phyloP scores from a whole-genome alignment of 805 yeast species.

The Candida broadrunensis region DNA sequence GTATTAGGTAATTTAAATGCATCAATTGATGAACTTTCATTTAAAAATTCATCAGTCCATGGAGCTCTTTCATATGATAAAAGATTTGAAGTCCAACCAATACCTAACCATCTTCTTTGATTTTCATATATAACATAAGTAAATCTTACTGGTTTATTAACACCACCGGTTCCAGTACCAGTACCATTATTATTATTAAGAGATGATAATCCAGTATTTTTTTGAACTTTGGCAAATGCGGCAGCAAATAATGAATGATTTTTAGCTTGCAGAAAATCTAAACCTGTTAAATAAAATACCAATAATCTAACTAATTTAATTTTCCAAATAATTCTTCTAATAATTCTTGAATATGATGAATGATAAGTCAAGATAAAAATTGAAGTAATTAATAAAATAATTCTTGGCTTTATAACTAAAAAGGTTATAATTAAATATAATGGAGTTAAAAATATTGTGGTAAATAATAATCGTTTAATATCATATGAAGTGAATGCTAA shows the following conservation, averaged over 20 bases:
- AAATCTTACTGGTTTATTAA: constrained; percentile 61
- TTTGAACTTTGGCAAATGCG: constrained; percentile 52
- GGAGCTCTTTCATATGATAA: constrained; percentile 91
- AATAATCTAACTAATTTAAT: constrained; percentile 66
- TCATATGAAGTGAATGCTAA: constrained; percentile 75
- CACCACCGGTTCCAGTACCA: constrained; percentile 6
- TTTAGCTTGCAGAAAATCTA: constrained; percentile 58
- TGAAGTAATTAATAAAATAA: constrained; percentile 58
- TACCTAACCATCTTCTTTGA: constrained; percentile 95
- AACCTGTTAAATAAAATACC: constrained; percentile 82
- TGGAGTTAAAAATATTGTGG: constrained; percentile 85
- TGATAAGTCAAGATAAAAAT: constrained; percentile 73
- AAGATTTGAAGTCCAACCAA: constrained; percentile 95
- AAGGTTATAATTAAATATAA: constrained; percentile 68
- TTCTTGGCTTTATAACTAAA: constrained; percentile 69
- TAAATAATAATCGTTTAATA: constrained; percentile 72
- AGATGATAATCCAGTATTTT: constrained; percentile 20
- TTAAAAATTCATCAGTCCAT: constrained; percentile 95
- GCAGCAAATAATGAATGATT: constrained; percentile 51
- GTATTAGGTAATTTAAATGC: constrained; percentile 78
- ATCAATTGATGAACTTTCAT: constrained; percentile 77
- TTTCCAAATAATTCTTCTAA: constrained; percentile 83
- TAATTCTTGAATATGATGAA: constrained; percentile 78
- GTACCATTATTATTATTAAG: neutral
- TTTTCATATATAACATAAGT: constrained; percentile 92